A percentile compares a stretch with the other conserved stretches of the same genome.
Evolutionary conservation across 441 rosid genomes (phyloP).

Genomic region (Aleurites moluccanus): DNA sequence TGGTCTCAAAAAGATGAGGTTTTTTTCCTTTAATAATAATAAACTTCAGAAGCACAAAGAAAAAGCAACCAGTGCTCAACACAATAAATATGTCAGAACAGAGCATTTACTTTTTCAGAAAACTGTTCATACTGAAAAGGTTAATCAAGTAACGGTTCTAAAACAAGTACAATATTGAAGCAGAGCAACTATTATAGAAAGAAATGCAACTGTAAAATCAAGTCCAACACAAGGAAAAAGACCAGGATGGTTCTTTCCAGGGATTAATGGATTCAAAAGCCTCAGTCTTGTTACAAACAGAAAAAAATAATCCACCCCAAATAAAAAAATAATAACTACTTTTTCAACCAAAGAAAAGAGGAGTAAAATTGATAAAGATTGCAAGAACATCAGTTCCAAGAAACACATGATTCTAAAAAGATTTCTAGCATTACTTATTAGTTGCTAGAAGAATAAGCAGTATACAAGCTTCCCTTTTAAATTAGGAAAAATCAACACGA

Average conservation of each 20-base stretch:
- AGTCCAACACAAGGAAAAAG: background rate
- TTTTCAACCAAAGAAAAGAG: background rate
- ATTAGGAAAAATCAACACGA: background rate
- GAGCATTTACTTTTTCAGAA: background rate
- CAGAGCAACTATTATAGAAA: background rate
- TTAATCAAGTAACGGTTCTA: background rate
- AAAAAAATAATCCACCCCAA: background rate
- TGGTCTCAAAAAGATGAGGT: background rate
- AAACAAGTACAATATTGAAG: background rate
- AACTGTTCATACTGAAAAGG: background rate
- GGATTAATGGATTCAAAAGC: background rate
- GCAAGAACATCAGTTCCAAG: background rate
- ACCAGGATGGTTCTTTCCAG: background rate
- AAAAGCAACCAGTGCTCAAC: background rate
- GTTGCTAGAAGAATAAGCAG: background rate
- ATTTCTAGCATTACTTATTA: conserved; percentile 5
- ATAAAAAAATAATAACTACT: background rate
- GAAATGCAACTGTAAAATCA: background rate
- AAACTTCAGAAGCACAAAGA: background rate
- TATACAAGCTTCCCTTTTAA: conserved; percentile 10
- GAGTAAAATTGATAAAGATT: background rate
- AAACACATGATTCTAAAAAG: background rate
- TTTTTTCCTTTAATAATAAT: background rate
- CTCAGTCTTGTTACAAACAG: background rate
- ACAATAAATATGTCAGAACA: background rate